Evolutionary conservation across 352 stramenopile species (phyloP).

Genomic region (Bremia lactucae): DNA sequence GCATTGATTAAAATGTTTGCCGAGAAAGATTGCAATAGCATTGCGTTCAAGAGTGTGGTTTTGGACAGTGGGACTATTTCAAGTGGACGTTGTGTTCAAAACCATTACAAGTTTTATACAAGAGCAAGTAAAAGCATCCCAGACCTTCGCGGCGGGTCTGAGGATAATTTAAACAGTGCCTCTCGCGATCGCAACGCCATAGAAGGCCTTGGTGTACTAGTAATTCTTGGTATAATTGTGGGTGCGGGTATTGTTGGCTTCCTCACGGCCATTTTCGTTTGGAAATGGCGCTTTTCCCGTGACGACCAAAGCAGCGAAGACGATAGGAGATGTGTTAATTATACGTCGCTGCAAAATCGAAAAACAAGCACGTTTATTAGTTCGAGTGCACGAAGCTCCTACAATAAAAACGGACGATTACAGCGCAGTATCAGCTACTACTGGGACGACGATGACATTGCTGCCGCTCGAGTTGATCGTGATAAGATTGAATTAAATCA

Average conservation of each 20-base stretch:
- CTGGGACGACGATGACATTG: conserved; percentile 20
- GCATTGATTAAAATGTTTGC: conserved; percentile 11
- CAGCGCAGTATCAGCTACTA: conserved; percentile 24
- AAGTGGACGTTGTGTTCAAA: conserved; percentile 11
- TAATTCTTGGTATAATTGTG: conserved; percentile 9
- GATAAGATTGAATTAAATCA: conserved; percentile 15
- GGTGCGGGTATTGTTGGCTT: conserved; percentile 12
- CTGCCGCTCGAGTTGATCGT: conserved; percentile 13
- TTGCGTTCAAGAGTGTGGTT: conserved; percentile 1
- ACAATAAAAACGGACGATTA: conserved; percentile 3
- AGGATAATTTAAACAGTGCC: neutral
- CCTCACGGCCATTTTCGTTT: conserved; percentile 12
- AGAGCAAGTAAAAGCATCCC: conserved; percentile 1
- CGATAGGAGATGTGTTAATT: conserved; percentile 3
- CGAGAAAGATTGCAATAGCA: neutral
- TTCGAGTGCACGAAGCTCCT: conserved; percentile 14
- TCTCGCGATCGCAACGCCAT: neutral
- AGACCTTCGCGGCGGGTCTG: neutral
- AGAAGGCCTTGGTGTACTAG: neutral
- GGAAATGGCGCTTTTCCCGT: conserved; percentile 5
- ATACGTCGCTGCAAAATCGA: conserved; percentile 2
- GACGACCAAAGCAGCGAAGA: neutral
- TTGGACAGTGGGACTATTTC: conserved; percentile 15
- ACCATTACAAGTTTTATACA: conserved; percentile 21
- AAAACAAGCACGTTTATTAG: conserved; percentile 8